Evolutionary conservation across 208 protist species (phyloP), one percentile per base, ranked within the genome.

Genomic region (Trypanosoma mega): DNA sequence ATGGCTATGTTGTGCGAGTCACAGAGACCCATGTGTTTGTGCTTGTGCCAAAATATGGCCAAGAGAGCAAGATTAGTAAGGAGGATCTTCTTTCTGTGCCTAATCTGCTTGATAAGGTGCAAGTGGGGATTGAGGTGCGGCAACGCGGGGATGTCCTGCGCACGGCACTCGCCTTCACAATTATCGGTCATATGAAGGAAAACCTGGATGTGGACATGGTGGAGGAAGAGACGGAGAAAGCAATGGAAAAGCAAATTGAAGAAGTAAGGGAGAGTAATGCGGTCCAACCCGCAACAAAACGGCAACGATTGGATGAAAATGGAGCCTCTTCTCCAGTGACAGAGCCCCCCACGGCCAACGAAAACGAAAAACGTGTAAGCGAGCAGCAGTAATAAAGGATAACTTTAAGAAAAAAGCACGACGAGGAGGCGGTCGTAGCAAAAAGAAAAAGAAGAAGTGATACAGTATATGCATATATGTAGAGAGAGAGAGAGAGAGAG

Each of bases 41-140:
- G 23, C 70, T 91, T 27, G 89, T 95, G 47, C 89, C 89, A 43
- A 92, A 92, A 65, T 95, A 92, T 65, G 89, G 89, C 14, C 89
- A 95, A 61, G 85, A 95, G 60, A 87, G 89, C 50, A 81, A 80
- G 24, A 92, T 95, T 53, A 60, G 73, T 27, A 82, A 83, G 56
- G 85, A 90, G 58, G 68, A 81, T 43, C 77, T 95, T 26, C 21
- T 54, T 31, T 39, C 39, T 48, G 82, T 94, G 30, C 88, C 88
- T 0, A 72, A 76, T 21, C 72, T 94, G 53, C 74, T 94, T 21
- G 82, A 92, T n/a, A 86, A 79, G 63, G 88, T 92, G 30, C 64
- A 41, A 20, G 88, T 94, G 8, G 63, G 81, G 41, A 92, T 94
- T 65, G 68, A 87, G 46, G 66, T 92, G 26, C 79, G 80, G 57